phyloP scores from a whole-genome alignment of 306 rosid species.

The Urtica urens region DNA sequence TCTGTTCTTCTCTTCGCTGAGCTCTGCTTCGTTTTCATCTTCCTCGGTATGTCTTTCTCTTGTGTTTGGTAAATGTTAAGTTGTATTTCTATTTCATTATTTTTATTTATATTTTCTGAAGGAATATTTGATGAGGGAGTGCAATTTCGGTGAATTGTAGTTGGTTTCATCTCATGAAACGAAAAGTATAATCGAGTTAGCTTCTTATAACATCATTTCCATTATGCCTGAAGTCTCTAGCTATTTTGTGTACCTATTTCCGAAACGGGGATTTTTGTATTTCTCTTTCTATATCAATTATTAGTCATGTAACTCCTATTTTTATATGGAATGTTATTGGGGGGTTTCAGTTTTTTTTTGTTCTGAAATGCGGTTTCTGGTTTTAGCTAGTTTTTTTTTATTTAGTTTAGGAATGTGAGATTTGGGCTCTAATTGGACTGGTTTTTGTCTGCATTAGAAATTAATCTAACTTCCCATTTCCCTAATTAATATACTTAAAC shows the following conservation, averaged over 20 bases:
- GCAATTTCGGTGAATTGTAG: background rate
- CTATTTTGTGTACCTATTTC: no score
- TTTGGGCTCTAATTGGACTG: background rate
- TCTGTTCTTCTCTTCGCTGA: conserved; percentile 41
- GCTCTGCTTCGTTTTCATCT: conserved; percentile 45
- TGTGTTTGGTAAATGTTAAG: background rate
- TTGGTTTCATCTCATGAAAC: background rate
- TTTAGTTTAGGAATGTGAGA: background rate
- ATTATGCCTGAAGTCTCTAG: no score
- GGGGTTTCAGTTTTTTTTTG: background rate
- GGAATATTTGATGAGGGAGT: background rate
- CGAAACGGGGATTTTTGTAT: no score
- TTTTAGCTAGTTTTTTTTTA: background rate
- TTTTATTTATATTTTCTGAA: background rate
- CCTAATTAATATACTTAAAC: background rate
- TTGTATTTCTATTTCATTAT: background rate
- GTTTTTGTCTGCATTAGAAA: background rate
- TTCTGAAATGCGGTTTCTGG: background rate
- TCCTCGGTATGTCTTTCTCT: conserved; percentile 37
- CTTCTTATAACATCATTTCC: background rate
- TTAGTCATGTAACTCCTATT: no score
- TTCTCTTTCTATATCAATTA: no score
- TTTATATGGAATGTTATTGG: background rate
- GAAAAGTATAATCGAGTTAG: background rate
- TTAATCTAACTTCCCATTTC: background rate